Evolutionary conservation across 2,329 filamentous ascomycete species (phyloP).

Genomic region (Sporothrix euskadiensis): DNA sequence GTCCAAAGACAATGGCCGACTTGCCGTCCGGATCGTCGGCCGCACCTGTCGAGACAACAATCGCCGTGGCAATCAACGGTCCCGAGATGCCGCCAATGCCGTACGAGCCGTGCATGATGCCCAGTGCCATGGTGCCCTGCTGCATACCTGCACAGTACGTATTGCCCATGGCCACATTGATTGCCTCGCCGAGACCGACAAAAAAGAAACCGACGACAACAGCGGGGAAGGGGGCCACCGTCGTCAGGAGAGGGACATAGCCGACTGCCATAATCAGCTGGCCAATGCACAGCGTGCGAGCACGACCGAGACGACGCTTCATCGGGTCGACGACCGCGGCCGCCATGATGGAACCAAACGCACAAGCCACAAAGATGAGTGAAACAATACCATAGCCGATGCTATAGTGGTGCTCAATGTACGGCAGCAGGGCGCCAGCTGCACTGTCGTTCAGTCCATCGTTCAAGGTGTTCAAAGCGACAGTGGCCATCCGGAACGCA

Average conservation of each 20-base stretch:
- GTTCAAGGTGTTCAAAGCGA: conserved; percentile 65
- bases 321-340: conserved; percentile 69
- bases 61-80: conserved; percentile 71
- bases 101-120: conserved; percentile 66
- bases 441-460: conserved; percentile 75
- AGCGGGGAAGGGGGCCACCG: conserved; percentile 66
- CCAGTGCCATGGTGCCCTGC: conserved; percentile 57
- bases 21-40: conserved; percentile 21
- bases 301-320: conserved; percentile 63
- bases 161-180: conserved; percentile 60
- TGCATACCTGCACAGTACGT: conserved; percentile 46
- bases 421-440: conserved; percentile 76
- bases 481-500: conserved; percentile 64
- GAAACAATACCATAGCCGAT: conserved; percentile 80
- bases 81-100: conserved; percentile 66
- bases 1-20: conserved; percentile 38
- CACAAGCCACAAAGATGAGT: conserved; percentile 77
- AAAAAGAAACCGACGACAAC: conserved; percentile 70
- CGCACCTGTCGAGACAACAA: conserved; percentile 61
- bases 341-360: conserved; percentile 72
- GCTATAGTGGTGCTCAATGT: conserved; percentile 71
- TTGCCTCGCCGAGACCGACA: conserved; percentile 59
- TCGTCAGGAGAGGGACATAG: conserved; percentile 65
- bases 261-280: conserved; percentile 59
- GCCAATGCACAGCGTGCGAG: conserved; percentile 61